Conservation (phyloP, 345 rosid genomes). For the Eucalyptus regnans region DNA sequence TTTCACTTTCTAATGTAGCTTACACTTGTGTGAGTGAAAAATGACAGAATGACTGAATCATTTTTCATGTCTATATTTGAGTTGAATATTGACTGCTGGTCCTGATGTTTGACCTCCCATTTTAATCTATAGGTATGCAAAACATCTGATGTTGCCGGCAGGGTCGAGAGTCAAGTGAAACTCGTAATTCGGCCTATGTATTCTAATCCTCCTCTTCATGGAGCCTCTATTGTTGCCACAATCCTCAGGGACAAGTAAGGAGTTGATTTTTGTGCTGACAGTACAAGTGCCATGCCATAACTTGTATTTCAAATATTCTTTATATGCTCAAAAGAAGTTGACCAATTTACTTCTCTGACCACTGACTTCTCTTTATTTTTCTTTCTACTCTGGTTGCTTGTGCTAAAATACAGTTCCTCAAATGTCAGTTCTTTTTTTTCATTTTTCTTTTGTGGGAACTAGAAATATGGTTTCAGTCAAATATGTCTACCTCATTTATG, state of each 20-base stretch:
- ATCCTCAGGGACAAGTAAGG: constrained; percentile 62
- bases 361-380: neutral
- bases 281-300: neutral
- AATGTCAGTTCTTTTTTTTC: neutral
- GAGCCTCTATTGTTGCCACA: constrained; percentile 74
- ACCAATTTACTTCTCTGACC: neutral
- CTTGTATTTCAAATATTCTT: neutral
- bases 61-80: neutral
- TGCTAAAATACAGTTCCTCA: neutral
- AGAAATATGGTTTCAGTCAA: neutral
- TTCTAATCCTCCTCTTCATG: constrained; percentile 87
- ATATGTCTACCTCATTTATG: neutral
- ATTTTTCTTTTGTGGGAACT: neutral
- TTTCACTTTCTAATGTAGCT: neutral
- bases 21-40: neutral
- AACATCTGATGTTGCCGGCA: constrained; percentile 66
- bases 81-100: neutral
- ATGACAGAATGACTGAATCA: neutral
- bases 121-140: constrained; percentile 52
- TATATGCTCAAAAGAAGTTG: neutral
- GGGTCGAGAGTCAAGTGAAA: constrained; percentile 81
- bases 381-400: neutral
- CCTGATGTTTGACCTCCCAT: neutral
- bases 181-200: constrained; percentile 89
- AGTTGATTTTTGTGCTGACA: neutral